phyloP scores from a whole-genome alignment of 257 asterid species.

The Oldenlandia corymbosa region DNA sequence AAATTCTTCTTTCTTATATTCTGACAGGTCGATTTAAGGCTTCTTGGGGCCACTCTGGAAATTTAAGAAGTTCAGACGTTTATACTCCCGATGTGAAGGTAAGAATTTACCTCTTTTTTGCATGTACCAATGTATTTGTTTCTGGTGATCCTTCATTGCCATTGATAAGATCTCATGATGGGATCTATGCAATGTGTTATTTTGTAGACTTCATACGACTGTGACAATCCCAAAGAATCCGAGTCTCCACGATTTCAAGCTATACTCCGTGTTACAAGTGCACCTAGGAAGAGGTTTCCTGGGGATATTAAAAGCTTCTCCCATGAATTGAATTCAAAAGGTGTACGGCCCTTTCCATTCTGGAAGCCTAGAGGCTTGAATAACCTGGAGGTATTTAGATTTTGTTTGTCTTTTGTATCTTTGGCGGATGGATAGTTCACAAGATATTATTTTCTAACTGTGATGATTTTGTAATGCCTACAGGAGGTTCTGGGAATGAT shows the following conservation, averaged over 20 bases:
- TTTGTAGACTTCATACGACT: slow-evolving; percentile 69
- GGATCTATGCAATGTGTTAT: slow-evolving; percentile 4
- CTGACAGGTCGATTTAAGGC: slow-evolving; percentile 26
- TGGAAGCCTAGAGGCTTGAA: slow-evolving; percentile 92
- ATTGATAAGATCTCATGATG: not conserved
- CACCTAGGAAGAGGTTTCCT: slow-evolving; percentile 94
- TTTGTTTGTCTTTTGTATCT: slow-evolving; percentile 15
- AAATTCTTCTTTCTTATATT: not conserved
- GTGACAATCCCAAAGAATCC: slow-evolving; percentile 94
- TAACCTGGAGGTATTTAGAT: slow-evolving; percentile 75
- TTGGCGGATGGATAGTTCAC: slow-evolving; percentile 13
- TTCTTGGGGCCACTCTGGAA: slow-evolving; percentile 40
- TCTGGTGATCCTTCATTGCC: not conserved
- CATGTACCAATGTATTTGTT: slow-evolving; percentile 11
- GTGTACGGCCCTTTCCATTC: slow-evolving; percentile 95
- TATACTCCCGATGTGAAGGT: slow-evolving; percentile 43
- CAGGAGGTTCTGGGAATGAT: slow-evolving; percentile 95
- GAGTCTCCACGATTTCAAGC: slow-evolving; percentile 99
- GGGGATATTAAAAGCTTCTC: slow-evolving; percentile 96
- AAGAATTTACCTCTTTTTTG: slow-evolving; percentile 15
- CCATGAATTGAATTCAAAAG: slow-evolving; percentile 94
- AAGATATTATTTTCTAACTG: slow-evolving; percentile 21
- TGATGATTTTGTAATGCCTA: slow-evolving; percentile 19
- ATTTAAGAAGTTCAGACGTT: slow-evolving; percentile 25
- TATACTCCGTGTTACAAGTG: slow-evolving; percentile 96